Evolutionary conservation across 108 stramenopile species (phyloP).

Genomic region (Cyclotella choctawhatcheeana): DNA sequence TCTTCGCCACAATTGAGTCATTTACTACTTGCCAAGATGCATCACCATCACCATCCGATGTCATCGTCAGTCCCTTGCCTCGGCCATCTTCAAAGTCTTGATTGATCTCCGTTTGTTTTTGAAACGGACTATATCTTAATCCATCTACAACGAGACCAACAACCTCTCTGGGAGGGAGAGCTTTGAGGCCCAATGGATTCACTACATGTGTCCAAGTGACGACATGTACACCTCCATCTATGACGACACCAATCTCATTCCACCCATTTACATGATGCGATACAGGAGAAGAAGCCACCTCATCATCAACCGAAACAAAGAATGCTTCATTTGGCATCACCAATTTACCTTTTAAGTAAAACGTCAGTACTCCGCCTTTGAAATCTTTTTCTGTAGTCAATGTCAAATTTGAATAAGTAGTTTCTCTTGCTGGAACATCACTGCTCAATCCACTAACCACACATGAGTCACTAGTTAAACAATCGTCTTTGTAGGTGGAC

Average conservation of each 20-base stretch:
- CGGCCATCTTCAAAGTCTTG: slow-evolving; percentile 14
- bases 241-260: slow-evolving; percentile 28
- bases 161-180: slow-evolving; percentile 11
- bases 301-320: slow-evolving; percentile 32
- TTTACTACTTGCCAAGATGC: slow-evolving; percentile 10
- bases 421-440: neutral
- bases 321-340: slow-evolving; percentile 38
- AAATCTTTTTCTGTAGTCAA: slow-evolving; percentile 18
- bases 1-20: slow-evolving; percentile 30
- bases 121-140: slow-evolving; percentile 31
- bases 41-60: slow-evolving; percentile 16
- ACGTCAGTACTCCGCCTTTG: slow-evolving; percentile 29
- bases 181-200: slow-evolving; percentile 41
- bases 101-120: neutral
- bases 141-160: slow-evolving; percentile 34
- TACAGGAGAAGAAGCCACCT: slow-evolving; percentile 6
- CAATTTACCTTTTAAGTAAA: slow-evolving; percentile 13
- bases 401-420: slow-evolving; percentile 32
- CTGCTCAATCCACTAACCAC: slow-evolving; percentile 2
- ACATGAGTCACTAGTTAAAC: slow-evolving; percentile 12
- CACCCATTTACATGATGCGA: slow-evolving; percentile 1
- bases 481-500: neutral
- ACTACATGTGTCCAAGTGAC: slow-evolving; percentile 35
- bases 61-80: neutral
- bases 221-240: slow-evolving; percentile 20